phyloP scores from a whole-genome alignment of 169 alveolate genomes.

The Babesia bigemina region DNA sequence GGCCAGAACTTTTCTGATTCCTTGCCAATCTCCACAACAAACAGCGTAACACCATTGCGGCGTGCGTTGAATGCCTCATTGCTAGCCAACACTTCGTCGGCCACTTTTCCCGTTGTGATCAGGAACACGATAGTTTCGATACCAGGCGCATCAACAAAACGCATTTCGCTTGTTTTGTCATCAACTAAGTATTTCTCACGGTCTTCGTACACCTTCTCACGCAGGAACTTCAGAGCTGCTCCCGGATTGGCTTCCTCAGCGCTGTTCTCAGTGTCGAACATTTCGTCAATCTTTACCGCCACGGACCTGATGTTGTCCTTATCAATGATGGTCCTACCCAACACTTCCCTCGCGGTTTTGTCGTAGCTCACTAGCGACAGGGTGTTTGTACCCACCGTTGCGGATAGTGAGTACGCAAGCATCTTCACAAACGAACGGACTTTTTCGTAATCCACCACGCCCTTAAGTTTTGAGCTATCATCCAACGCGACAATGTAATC shows the following conservation, averaged over 20 bases:
- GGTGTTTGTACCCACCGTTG: conserved; percentile 1
- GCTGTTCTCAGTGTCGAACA: conserved; percentile 21
- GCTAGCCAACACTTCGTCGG: conserved; percentile 33
- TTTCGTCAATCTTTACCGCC: conserved; percentile 14
- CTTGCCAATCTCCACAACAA: conserved; percentile 41
- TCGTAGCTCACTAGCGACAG: conserved; percentile 22
- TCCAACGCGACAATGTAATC: conserved; percentile 56
- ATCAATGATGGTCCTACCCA: conserved; percentile 5
- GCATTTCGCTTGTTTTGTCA: background rate
- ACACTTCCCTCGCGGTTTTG: background rate
- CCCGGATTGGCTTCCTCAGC: conserved; percentile 33
- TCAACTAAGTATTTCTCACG: conserved; percentile 1
- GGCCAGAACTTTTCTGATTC: conserved; percentile 13
- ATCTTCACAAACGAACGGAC: conserved; percentile 12
- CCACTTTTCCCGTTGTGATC: conserved; percentile 35
- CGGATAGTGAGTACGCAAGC: conserved; percentile 27
- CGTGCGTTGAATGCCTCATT: conserved; percentile 40
- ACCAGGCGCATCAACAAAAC: conserved; percentile 10
- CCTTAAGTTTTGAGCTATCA: conserved; percentile 16
- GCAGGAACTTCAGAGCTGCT: conserved; percentile 36
- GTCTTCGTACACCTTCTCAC: conserved; percentile 25
- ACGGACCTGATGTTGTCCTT: background rate
- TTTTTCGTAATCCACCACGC: conserved; percentile 10
- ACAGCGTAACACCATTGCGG: conserved; percentile 54
- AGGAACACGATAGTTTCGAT: conserved; percentile 48